phyloP scores from a whole-genome alignment of 208 protist species.

The Naegleria fowleri region DNA sequence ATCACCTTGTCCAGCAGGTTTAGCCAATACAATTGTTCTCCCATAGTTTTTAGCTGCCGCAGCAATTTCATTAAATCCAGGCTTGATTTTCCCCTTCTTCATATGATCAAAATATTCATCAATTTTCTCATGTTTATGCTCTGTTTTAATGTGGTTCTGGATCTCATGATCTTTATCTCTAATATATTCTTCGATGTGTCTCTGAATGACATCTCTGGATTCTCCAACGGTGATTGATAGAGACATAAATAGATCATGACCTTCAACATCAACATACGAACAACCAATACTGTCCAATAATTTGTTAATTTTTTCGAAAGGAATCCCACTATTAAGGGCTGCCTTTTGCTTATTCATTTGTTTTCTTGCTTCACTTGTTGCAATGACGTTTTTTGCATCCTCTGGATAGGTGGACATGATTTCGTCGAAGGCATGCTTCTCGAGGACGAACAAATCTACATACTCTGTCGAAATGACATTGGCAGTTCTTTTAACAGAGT shows the following conservation, averaged over 20 bases:
- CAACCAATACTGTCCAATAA: not conserved
- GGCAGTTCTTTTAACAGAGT: not conserved
- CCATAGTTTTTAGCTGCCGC: not conserved
- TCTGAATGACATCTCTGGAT: not conserved
- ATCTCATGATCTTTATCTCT: not conserved
- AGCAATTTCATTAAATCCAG: not conserved
- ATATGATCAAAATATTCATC: not conserved
- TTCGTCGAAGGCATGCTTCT: conserved; percentile 26
- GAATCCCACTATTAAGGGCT: not conserved
- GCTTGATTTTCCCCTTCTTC: not conserved
- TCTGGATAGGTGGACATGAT: not conserved
- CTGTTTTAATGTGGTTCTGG: not conserved
- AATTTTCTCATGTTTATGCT: not conserved
- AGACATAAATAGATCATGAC: not conserved
- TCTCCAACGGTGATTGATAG: not conserved
- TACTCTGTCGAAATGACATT: not conserved
- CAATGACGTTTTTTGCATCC: not conserved
- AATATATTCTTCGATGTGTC: not conserved
- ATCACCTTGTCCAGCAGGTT: not conserved
- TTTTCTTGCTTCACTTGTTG: not conserved
- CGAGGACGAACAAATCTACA: conserved; percentile 20
- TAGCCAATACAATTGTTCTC: not conserved
- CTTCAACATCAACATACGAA: not conserved
- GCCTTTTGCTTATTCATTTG: not conserved
- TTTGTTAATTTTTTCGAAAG: not conserved